A percentile compares a stretch with the other conserved stretches of the same genome.
These are phyloP conservation scores for Leccinum angustisporum DNA, from an alignment of 1,284 basidiomycete species.

Conservation along the genomic window DNA sequence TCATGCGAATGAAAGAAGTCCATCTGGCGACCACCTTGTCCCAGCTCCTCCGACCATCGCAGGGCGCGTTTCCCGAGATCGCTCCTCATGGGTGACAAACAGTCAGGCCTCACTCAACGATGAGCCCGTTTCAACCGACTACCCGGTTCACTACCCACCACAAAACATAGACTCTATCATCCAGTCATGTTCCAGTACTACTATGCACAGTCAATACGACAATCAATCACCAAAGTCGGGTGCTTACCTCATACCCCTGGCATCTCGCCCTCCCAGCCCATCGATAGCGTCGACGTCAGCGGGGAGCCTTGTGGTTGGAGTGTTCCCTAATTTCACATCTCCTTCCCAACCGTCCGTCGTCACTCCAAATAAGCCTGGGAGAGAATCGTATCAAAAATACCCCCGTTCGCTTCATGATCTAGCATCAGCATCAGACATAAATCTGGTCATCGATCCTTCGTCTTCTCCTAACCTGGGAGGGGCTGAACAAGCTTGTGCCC, in stretches of 20 bases:
- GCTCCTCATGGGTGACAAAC: slow-evolving; percentile 5
- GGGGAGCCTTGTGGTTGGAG: neutral
- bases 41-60: slow-evolving; percentile 13
- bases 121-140: slow-evolving; percentile 14
- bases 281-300: neutral
- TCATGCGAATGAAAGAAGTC: slow-evolving; percentile 14
- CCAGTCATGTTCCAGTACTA: slow-evolving; percentile 5
- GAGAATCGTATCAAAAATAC: slow-evolving; percentile 24
- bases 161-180: neutral
- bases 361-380: slow-evolving; percentile 18
- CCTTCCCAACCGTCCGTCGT: slow-evolving; percentile 12
- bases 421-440: neutral
- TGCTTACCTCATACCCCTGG: neutral
- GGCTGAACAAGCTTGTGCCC: neutral
- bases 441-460: neutral
- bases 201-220: neutral
- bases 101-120: slow-evolving; percentile 18
- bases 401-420: slow-evolving; percentile 11
- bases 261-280: neutral
- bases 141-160: neutral
- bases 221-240: neutral
- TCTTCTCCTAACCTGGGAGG: neutral
- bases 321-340: neutral
- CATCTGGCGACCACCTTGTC: slow-evolving; percentile 25
- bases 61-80: slow-evolving; percentile 9